Base-by-base conservation (phyloP, 768 basidiomycete genomes). In the Mycena filopes region DNA sequence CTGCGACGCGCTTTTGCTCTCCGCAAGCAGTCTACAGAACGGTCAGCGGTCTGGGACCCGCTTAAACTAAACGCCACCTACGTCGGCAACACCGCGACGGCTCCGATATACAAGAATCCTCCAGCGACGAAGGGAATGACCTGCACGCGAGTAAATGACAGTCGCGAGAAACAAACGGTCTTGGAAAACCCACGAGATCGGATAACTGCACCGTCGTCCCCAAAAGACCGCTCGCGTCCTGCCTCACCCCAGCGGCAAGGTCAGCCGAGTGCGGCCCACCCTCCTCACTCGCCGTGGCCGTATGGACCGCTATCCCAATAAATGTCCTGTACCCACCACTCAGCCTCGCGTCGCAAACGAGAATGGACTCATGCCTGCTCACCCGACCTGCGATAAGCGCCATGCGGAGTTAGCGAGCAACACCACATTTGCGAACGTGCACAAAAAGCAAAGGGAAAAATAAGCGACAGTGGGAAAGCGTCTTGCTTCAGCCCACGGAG, bases 91-190 rank as follows among this genome's bases (percentile, higher is more conserved):
- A 96, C 94, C 50, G 94, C 94, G 60, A 96, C 95, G 31, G 93
- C 93, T 28, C 94, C 95, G 73, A 97, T 96, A 78, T 96, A 96
- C 72, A 97, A 80, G 81, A 96, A 98, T 20, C 94, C 94, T 68
- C 94, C 94, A 36, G 94, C 93, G 47, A 94, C 93, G 74, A 93
- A 94, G 18, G 93, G 93, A 67, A 95, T 94, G 48, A 95, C 92
- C 93, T 94, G 71, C 69, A 65, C 59, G 33, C 26, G 45, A 59
- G 51, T 26, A 71, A 60, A 41, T 66, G 58, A 56, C 70, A 72
- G 70, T 65, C 49, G 43, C 49, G 56, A 43, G 28, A 36, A 33
- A 33, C 12, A 33, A 36, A 36, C n/a, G n/a, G 15, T 15, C 15
- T 2, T 49, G 26, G 4, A 5, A 23, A 25, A 78, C 91, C 80